These are phyloP conservation scores for Coprinopsis cinerea DNA, from an alignment of 768 basidiomycete genomes.

Conservation along the genomic window DNA sequence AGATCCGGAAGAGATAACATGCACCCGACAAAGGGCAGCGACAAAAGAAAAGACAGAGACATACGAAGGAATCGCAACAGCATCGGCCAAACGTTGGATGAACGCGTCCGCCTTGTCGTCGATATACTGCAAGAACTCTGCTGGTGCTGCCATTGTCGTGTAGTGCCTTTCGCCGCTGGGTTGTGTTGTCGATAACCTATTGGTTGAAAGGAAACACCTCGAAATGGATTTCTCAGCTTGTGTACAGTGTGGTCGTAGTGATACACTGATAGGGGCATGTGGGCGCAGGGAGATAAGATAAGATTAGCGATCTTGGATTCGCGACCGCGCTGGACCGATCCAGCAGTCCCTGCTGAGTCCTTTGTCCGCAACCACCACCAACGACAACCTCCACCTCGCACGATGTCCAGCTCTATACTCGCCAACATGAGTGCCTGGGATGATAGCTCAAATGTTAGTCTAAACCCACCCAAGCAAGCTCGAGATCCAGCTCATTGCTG, in stretches of 20 bases:
- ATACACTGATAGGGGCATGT: not conserved
- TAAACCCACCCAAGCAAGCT: conserved; percentile 4
- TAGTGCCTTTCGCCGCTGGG: too few species aligned
- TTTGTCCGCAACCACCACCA: too few species aligned
- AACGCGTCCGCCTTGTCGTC: conserved; percentile 67
- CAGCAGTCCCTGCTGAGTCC: too few species aligned
- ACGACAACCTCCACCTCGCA: too few species aligned
- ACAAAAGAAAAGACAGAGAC: conserved; percentile 24
- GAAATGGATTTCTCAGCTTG: conserved; percentile 1
- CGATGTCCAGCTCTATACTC: too few species aligned
- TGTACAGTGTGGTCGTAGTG: too few species aligned
- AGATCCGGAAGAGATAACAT: too few species aligned
- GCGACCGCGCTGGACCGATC: too few species aligned
- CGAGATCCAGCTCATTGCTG: not conserved
- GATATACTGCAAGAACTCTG: conserved; percentile 47
- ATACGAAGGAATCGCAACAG: conserved; percentile 76
- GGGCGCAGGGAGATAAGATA: conserved; percentile 5
- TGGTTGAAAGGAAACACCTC: conserved; percentile 5
- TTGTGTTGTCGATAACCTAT: not conserved
- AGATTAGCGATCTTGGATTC: too few species aligned
- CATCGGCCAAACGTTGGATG: conserved; percentile 71
- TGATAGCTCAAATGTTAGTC: not conserved
- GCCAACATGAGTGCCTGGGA: not conserved
- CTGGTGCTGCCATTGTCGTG: conserved; percentile 41
- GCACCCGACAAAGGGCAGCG: not conserved